These are phyloP conservation scores for Cicer bijugum DNA, from an alignment of 306 rosid genomes.

Conservation along the genomic window DNA sequence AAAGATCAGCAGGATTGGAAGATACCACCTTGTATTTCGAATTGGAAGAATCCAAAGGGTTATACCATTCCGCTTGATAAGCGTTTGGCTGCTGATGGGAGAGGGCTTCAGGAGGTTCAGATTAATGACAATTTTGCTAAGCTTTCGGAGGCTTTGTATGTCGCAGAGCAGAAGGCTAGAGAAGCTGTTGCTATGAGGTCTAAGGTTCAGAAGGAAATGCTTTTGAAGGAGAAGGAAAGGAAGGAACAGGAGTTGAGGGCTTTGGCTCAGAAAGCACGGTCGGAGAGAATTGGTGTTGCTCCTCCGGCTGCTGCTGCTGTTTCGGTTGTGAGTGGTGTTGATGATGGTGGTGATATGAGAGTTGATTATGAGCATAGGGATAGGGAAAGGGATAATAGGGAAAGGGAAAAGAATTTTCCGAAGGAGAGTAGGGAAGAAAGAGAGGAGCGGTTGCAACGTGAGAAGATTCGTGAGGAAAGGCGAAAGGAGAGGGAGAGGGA, in stretches of 20 bases:
- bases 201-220: slow-evolving; percentile 89
- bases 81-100: slow-evolving; percentile 87
- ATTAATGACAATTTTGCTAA: slow-evolving; percentile 85
- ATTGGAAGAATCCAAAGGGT: slow-evolving; percentile 97
- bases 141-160: slow-evolving; percentile 83
- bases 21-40: slow-evolving; percentile 89
- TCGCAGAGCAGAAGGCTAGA: slow-evolving; percentile 92
- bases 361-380: slow-evolving; percentile 68
- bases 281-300: slow-evolving; percentile 76
- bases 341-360: slow-evolving; percentile 57
- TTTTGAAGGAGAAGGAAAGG: slow-evolving; percentile 82
- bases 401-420: slow-evolving; percentile 57
- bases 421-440: slow-evolving; percentile 76
- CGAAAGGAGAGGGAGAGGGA: slow-evolving; percentile 91
- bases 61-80: slow-evolving; percentile 88
- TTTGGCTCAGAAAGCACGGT: slow-evolving; percentile 83
- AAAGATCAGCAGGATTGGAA: slow-evolving; percentile 97
- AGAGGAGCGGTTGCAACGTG: slow-evolving; percentile 68
- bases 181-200: slow-evolving; percentile 91
- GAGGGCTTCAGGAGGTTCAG: slow-evolving; percentile 91
- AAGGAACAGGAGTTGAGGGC: slow-evolving; percentile 81
- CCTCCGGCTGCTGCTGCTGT: slow-evolving; percentile 59
- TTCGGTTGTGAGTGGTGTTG: slow-evolving; percentile 49
- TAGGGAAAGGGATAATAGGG: slow-evolving; percentile 48
- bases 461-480: slow-evolving; percentile 88